Conservation (phyloP, 1,284 basidiomycete genomes). For the Vanrija pseudolonga region DNA sequence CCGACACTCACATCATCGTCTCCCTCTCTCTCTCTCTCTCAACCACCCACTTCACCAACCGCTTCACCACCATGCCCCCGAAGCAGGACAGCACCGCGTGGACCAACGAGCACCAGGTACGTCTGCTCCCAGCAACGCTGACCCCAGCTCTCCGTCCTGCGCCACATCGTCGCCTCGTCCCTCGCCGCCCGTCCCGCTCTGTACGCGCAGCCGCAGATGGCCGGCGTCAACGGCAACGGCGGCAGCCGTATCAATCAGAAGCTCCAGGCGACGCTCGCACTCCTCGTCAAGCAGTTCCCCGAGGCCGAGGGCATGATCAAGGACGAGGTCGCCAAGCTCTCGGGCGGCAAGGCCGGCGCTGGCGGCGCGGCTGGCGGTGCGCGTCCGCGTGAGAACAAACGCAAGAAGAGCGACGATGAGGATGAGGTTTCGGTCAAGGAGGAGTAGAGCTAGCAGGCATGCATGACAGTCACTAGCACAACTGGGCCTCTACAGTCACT, state of each 20-base stretch:
- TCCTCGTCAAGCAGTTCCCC: conserved; percentile 4
- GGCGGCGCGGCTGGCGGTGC: background rate
- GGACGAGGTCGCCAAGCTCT: background rate
- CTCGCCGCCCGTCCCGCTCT: conserved; percentile 9
- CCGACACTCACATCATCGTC: too few species aligned
- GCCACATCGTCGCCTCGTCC: conserved; percentile 3
- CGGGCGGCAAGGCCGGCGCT: background rate
- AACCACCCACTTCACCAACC: too few species aligned
- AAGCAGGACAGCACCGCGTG: too few species aligned
- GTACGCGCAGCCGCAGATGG: conserved; percentile 17
- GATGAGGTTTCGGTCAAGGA: background rate
- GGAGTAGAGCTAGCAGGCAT: background rate
- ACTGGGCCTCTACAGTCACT: too few species aligned
- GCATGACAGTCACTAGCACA: too few species aligned
- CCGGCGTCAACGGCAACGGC: conserved; percentile 16
- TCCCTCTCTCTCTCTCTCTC: too few species aligned
- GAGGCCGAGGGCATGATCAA: conserved; percentile 3
- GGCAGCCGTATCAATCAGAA: conserved; percentile 16
- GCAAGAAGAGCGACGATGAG: background rate
- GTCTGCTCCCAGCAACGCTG: too few species aligned
- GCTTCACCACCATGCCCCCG: too few species aligned
- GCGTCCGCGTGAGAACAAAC: background rate
- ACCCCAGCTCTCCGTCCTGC: conserved; percentile 5
- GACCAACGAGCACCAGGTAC: too few species aligned
- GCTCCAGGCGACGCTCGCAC: conserved; percentile 7